phyloP scores from a whole-genome alignment of 345 rosid species.

The Eucalyptus marginata region DNA sequence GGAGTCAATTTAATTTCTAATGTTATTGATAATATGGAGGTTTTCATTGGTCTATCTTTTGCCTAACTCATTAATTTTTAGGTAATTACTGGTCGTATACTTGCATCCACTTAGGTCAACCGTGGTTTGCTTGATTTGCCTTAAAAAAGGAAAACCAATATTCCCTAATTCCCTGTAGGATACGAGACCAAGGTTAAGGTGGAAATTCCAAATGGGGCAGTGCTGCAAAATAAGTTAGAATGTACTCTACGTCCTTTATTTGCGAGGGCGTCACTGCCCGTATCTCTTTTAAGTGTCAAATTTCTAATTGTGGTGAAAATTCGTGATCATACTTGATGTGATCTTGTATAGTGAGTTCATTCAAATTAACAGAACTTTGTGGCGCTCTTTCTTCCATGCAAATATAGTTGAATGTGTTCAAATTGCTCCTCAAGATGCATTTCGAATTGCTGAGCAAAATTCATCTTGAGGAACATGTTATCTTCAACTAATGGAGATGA shows the following conservation, averaged over 20 bases:
- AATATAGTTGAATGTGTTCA: neutral
- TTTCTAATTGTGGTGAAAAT: neutral
- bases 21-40: constrained; percentile 75
- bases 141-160: too few relatives aligned
- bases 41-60: constrained; percentile 83
- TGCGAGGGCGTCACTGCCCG: neutral
- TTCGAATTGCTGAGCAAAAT: neutral
- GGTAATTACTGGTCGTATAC: constrained; percentile 13
- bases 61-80: constrained; percentile 53
- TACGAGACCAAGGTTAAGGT: neutral
- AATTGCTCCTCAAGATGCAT: neutral
- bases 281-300: too few relatives aligned
- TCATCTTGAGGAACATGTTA: neutral
- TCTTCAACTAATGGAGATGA: neutral
- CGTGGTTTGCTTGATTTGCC: too few relatives aligned
- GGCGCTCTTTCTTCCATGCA: too few relatives aligned
- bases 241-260: neutral
- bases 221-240: neutral
- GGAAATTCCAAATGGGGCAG: neutral
- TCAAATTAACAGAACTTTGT: too few relatives aligned
- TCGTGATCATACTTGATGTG: neutral
- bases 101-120: too few relatives aligned
- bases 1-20: constrained; percentile 84
- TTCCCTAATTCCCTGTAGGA: neutral
- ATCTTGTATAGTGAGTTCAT: too few relatives aligned